A percentile compares a stretch with the other conserved stretches of the same genome.
These are phyloP conservation scores for Trichoderma brevicompactum DNA, from an alignment of 2,329 filamentous ascomycete genomes.

Conservation along the genomic window DNA sequence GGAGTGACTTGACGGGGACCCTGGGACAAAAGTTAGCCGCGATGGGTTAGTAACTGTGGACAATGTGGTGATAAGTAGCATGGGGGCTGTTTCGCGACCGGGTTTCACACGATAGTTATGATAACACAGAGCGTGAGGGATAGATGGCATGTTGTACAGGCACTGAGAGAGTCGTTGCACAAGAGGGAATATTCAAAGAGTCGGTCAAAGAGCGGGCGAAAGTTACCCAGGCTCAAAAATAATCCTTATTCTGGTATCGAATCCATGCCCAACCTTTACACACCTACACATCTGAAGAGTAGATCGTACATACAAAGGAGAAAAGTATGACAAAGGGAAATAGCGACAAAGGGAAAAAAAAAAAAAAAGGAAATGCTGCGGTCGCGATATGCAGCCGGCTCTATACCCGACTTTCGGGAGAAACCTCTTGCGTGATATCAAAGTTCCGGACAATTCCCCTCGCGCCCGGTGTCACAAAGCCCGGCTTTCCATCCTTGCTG, in stretches of 20 bases:
- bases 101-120: neutral
- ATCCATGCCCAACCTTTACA: neutral
- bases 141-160: neutral
- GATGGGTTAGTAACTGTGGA: neutral
- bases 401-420: neutral
- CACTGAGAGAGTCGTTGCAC: neutral
- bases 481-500: neutral
- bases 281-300: neutral
- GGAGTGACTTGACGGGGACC: too few relatives aligned
- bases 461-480: neutral
- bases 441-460: constrained; percentile 7
- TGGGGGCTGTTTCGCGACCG: neutral
- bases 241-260: neutral
- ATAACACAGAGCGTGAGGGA: neutral
- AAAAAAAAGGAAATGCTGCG: too few relatives aligned
- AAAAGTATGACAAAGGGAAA: neutral
- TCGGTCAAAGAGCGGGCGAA: neutral
- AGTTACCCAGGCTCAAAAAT: neutral
- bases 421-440: constrained; percentile 16
- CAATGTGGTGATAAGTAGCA: neutral
- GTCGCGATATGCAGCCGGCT: neutral
- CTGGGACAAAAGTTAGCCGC: neutral
- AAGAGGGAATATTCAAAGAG: neutral
- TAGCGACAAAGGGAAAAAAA: neutral
- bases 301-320: neutral